Evolutionary conservation across 2,329 filamentous ascomycete species (phyloP), one percentile per base, ranked within the genome.

Genomic region (Colletotrichum melonis): DNA sequence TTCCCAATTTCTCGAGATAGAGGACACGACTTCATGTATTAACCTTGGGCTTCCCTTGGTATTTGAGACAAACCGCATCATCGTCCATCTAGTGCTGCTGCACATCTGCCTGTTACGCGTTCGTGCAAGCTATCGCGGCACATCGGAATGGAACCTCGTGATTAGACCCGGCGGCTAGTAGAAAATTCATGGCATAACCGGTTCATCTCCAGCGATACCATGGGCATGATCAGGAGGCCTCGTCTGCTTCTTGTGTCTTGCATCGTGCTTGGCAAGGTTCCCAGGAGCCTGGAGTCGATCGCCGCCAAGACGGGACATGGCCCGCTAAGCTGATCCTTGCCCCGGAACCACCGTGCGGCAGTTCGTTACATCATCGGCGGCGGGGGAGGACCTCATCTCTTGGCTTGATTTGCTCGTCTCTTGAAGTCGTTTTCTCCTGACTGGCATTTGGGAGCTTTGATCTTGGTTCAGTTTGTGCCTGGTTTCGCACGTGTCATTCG

Each of bases 251-350:
- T 19, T 35, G n/a, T 16, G 35, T 56, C 32, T 42, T 24, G 42
- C 54, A 56, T 49, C 69, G 30, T 46, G 46, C 67, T 63, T 71
- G 60, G 67, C 71, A 73, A 67, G 62, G 71, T 66, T 66, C 62
- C 60, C 67, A 71, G 38, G 67, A 73, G 69, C 66, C 67, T 62
- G 62, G 60, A 62, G 67, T 70, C 71, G 67, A 73, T 71, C 71
- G 67, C 46, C 71, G 71, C 67, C 67, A 73, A 73, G 71, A 54
- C 67, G 71, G 71, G 67, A 60, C 56, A 66, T 66, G 60, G 55
- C 62, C 71, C 71, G 71, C 71, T 70, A 71, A 73, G 71, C 71
- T 65, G 28, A 73, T 65, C 71, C 71, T 62, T 73, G 71, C n/a
- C 28, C 54, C 49, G 55, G 67, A 54, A 52, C 22, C 59, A 71